Evolutionary conservation across 2,329 filamentous ascomycete species (phyloP), one percentile per base, ranked within the genome.

Genomic region (Paecilomyces variotii): DNA sequence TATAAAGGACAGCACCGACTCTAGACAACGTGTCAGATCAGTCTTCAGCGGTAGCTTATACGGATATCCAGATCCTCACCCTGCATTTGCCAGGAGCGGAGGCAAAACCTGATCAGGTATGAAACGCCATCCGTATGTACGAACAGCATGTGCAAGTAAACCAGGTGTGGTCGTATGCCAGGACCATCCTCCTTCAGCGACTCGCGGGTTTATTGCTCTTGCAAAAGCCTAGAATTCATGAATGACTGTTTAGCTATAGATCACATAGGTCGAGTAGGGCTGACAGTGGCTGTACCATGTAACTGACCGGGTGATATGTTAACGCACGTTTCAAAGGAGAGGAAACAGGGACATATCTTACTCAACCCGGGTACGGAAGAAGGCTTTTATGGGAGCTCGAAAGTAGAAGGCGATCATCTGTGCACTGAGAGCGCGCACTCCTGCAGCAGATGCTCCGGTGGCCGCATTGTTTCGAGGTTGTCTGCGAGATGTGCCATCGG

Each of bases 351-450:
- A 55, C 50, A 57, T 57, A 60, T 80, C 81, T 71, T 91, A 96
- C 78, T 97, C 92, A 63, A 97, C 91, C 59, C 92, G 81, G 1
- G 90, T 92, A 61, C 90, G 85, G 76, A 97, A 96, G 72, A 97
- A 97, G 14, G 91, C 89, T 75, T 96, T 96, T 56, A 91, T 89
- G 0, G 92, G 92, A 0, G 91, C 90, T 58, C 91, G 83, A 71
- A 96, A 97, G 76, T 96, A 97, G 67, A 96, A 96, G 26, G 91
- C 87, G 57, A 96, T 83, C 67, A 91, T 80, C 70, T 95, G 89
- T 6, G 90, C 88, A 66, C 88, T 92, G 62, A 96, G 74, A 28
- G 91, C 92, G 53, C 92, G 88, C 62, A 91, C 89, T 49, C 90
- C 85, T 25, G 91, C 91, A 3, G 91, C 91, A 25, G 90, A 91